Percentiles rank a stretch among this genome's conserved stretches.
Evolutionary conservation across 2,329 filamentous ascomycete species (phyloP).

Genomic region (Diplodia scrobiculata): DNA sequence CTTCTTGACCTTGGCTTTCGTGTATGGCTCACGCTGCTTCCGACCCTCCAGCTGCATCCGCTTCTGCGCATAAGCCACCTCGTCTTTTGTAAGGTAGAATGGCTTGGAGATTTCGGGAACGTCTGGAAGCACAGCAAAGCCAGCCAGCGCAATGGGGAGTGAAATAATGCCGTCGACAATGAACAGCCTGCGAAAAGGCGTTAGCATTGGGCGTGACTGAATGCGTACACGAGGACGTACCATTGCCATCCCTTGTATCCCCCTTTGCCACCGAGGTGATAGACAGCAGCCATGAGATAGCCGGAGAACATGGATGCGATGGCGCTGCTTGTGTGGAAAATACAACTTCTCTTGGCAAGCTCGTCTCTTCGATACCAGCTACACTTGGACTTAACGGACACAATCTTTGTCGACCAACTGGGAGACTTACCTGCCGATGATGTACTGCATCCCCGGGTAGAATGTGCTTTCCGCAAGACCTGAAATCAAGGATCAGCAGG

Average conservation of each 20-base stretch:
- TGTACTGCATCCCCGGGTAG: conserved; percentile 57
- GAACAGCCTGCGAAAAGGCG: conserved; percentile 43
- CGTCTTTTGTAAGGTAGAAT: conserved; percentile 52
- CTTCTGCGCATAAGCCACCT: conserved; percentile 52
- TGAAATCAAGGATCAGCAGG: conserved; percentile 31
- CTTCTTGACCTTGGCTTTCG: conserved; percentile 57
- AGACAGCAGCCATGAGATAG: conserved; percentile 59
- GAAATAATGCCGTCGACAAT: conserved; percentile 59
- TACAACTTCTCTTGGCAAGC: conserved; percentile 56
- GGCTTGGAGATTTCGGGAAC: conserved; percentile 55
- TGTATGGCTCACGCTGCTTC: conserved; percentile 50
- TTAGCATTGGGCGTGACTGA: background rate
- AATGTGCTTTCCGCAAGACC: conserved; percentile 54
- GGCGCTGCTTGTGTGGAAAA: conserved; percentile 55
- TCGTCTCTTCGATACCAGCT: conserved; percentile 57
- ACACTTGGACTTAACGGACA: background rate
- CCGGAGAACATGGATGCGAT: conserved; percentile 54
- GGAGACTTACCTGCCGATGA: conserved; percentile 45
- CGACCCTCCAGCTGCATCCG: conserved; percentile 57
- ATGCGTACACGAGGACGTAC: conserved; percentile 20
- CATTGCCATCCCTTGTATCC: conserved; percentile 59
- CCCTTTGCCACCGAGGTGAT: conserved; percentile 51
- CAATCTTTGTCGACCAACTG: background rate
- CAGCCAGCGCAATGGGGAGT: conserved; percentile 55
- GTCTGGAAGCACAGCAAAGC: conserved; percentile 55